Evolutionary conservation across 257 asterid genomes (phyloP), one percentile per base, ranked within the genome.

Genomic region (Solanum clarkiae): DNA sequence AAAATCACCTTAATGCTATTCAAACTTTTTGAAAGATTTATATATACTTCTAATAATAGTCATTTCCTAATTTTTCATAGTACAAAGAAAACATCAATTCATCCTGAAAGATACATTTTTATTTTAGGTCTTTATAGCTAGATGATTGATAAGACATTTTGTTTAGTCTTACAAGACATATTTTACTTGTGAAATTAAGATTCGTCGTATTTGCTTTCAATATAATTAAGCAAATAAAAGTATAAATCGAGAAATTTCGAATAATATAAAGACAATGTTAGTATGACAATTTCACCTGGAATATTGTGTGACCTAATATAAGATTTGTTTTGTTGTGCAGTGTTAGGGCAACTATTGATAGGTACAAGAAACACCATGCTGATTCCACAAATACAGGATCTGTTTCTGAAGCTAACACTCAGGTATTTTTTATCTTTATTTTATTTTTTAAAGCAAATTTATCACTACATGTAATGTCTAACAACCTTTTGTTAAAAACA

Each of bases 301-400:
- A 54, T 54, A 54, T 54, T 59, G 66, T 59, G 6, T 20, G n/a
- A 26, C 26, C 20, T 26, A 29, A 65, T 13, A 26, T 13, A 13
- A 26, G 10, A 62, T 22, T 65, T 29, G 45, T 29, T 65, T 65
- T 26, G 44, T 65, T 60, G 0, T 93, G 88, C 92, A 95, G 98
- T 89, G 98, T 95, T 80, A 89, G 93, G 93, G 97, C 89, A 47
- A 95, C 98, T 29, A 95, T 95, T 88, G 98, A 95, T 14, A 92
- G 93, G 92, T 95, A 94, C 91, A 95, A 93, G 95, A 95, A 94
- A 90, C 93, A 95, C 45, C 85, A 89, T 86, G 84, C 93, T 75
- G 95, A 93, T 90, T 91, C 97, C 81, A 54, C 97, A 40, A 90
- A 80, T 83, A 29, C 94, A 59, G 95, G 93, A 32, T 90, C 97